Evolutionary conservation across 2,329 filamentous ascomycete species (phyloP).

Genomic region (Mycosphaerella sp.): DNA sequence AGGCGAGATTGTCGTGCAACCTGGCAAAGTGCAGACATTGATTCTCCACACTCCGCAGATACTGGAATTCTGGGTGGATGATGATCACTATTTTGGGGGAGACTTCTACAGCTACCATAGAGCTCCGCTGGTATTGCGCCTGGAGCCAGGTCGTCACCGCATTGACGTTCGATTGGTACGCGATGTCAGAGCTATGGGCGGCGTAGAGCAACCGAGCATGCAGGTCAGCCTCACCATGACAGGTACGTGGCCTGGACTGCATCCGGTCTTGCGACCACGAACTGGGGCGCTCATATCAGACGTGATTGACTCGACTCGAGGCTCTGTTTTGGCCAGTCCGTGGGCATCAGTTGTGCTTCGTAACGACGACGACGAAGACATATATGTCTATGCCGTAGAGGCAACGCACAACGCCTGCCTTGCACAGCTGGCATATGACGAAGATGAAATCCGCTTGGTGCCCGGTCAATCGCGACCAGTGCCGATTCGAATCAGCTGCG

Average conservation of each 20-base stretch:
- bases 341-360: slow-evolving; percentile 46
- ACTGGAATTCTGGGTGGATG: slow-evolving; percentile 50
- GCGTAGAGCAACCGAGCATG: slow-evolving; percentile 43
- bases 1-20: slow-evolving; percentile 41
- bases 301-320: slow-evolving; percentile 34
- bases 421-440: slow-evolving; percentile 10
- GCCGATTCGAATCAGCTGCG: slow-evolving; percentile 33
- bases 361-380: slow-evolving; percentile 35
- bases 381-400: slow-evolving; percentile 18
- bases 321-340: slow-evolving; percentile 42
- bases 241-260: slow-evolving; percentile 27
- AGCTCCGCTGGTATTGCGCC: slow-evolving; percentile 45
- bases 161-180: slow-evolving; percentile 50
- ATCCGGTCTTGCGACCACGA: slow-evolving; percentile 17
- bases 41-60: slow-evolving; percentile 44
- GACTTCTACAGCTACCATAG: slow-evolving; percentile 50
- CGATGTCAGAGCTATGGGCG: slow-evolving; percentile 53
- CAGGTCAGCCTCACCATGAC: slow-evolving; percentile 37
- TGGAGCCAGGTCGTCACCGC: slow-evolving; percentile 46
- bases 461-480: slow-evolving; percentile 41
- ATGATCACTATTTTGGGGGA: slow-evolving; percentile 49
- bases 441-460: slow-evolving; percentile 18
- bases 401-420: slow-evolving; percentile 17
- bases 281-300: slow-evolving; percentile 44
- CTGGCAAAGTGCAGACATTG: slow-evolving; percentile 32